Evolutionary conservation across 1,284 basidiomycete species (phyloP), one percentile per base, ranked within the genome.

Genomic region (Ganoderma lucidum): DNA sequence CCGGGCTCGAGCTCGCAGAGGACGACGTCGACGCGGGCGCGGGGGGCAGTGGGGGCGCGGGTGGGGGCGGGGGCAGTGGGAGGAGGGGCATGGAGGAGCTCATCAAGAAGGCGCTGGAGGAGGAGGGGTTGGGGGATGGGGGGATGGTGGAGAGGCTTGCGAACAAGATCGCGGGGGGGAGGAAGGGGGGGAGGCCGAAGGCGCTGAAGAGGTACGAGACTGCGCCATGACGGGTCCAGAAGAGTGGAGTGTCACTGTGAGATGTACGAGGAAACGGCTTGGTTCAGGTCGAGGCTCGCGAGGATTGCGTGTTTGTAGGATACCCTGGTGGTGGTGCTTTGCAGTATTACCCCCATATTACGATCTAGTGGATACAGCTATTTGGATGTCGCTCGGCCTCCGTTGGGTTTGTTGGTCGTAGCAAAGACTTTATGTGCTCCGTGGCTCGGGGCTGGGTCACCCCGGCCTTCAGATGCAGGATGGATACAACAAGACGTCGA

Each of bases 51-150:
- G 79, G 71, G 35, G 73, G 71, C 80, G 73, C 78, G 83, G 79
- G 87, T 80, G 78, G 91, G 68, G 71, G 61, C 17, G 48, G 61
- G 8, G 35, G 23, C 23, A 67, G 66, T 6, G 48, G 58, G n/a
- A 45, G 70, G 58, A 28, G 60, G 73, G 90, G 88, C 69, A 90
- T 97, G 85, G 96, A 98, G 80, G 90, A 90, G 75, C 85, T 96
- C 77, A 96, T 99, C 76, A 90, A 91, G 80, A 87, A 86, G 76
- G 89, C 91, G 65, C 82, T 96, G 73, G 85, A 87, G 64, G 88
- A 88, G 67, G 90, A 92, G 66, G 87, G 86, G 41, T n/a, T 78
- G 35, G 81, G 79, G n/a, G 84, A 85, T 39, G 84, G 82, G 0
- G 83, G 82, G 28, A 81, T 84, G 64, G 87, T 89, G 41, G 87